Conservation (phyloP, 768 basidiomycete species). For the Mrakia hoshinonis region DNA sequence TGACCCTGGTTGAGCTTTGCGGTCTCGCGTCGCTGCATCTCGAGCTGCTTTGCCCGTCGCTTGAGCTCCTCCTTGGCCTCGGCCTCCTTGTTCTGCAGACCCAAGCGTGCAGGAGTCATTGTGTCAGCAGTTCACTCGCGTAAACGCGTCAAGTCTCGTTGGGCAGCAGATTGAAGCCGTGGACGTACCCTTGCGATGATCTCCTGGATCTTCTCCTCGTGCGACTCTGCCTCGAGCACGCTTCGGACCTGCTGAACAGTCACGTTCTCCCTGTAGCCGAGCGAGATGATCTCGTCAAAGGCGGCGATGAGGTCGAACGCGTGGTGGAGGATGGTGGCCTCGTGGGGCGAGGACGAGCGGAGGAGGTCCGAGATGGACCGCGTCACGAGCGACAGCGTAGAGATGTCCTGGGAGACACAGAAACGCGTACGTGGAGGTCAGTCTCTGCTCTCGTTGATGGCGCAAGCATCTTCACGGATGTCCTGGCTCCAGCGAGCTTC, state of each 20-base stretch:
- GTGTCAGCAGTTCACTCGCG: neutral
- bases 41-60: slow-evolving; percentile 90
- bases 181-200: slow-evolving; percentile 80
- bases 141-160: neutral
- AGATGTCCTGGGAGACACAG: slow-evolving; percentile 57
- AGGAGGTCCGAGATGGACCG: slow-evolving; percentile 89
- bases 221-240: slow-evolving; percentile 47
- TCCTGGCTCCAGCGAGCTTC: too few species aligned
- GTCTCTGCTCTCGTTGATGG: too few species aligned
- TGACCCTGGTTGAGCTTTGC: slow-evolving; percentile 12
- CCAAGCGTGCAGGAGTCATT: neutral
- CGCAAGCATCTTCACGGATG: too few species aligned
- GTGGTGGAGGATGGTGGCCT: slow-evolving; percentile 80
- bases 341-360: slow-evolving; percentile 58
- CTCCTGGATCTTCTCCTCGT: slow-evolving; percentile 71
- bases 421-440: neutral
- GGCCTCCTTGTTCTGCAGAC: slow-evolving; percentile 82
- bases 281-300: slow-evolving; percentile 89
- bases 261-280: slow-evolving; percentile 55
- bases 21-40: slow-evolving; percentile 84
- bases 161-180: neutral
- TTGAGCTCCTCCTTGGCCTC: slow-evolving; percentile 99
- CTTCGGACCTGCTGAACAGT: slow-evolving; percentile 45
- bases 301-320: slow-evolving; percentile 88
- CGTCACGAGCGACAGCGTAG: slow-evolving; percentile 87